Evolutionary conservation across 75 land plant genomes (phyloP).

Genomic region (Isoetes taiwanensis): DNA sequence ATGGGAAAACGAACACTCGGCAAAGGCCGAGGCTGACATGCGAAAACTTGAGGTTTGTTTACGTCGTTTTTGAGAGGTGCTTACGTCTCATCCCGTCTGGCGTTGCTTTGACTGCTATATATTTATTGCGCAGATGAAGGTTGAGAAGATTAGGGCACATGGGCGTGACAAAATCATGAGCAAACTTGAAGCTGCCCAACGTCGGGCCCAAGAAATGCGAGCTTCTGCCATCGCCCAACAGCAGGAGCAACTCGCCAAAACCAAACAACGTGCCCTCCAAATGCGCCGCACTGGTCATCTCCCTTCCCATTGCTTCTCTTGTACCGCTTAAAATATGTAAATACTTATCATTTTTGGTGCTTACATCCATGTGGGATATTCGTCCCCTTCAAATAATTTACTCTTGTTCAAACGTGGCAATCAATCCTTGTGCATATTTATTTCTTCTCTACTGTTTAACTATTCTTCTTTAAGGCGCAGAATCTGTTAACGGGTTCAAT

Average conservation of each 20-base stretch:
- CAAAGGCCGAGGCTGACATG: conserved; percentile 74
- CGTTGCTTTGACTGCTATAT: background rate
- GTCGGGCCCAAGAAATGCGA: conserved; percentile 79
- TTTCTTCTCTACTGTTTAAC: no score
- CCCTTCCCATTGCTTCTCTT: no score
- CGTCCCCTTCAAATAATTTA: no score
- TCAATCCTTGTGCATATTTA: no score
- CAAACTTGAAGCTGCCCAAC: conserved; percentile 54
- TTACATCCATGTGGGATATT: no score
- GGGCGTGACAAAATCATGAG: conserved; percentile 70
- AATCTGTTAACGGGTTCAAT: no score
- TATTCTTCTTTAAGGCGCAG: no score
- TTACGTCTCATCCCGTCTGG: background rate
- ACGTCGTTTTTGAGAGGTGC: background rate
- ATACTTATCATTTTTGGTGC: no score
- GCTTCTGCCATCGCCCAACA: conserved; percentile 49
- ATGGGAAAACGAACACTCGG: conserved; percentile 71
- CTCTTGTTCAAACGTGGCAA: no score
- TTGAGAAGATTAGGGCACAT: conserved; percentile 69
- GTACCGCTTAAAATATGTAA: no score
- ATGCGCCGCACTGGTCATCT: conserved; percentile 19
- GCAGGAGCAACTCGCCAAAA: conserved; percentile 40
- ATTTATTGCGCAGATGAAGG: conserved; percentile 47
- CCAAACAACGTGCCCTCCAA: conserved; percentile 25
- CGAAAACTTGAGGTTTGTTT: conserved; percentile 57